Base-by-base conservation (phyloP, 352 stramenopile genomes). In the Elongisporangium undulatum region DNA sequence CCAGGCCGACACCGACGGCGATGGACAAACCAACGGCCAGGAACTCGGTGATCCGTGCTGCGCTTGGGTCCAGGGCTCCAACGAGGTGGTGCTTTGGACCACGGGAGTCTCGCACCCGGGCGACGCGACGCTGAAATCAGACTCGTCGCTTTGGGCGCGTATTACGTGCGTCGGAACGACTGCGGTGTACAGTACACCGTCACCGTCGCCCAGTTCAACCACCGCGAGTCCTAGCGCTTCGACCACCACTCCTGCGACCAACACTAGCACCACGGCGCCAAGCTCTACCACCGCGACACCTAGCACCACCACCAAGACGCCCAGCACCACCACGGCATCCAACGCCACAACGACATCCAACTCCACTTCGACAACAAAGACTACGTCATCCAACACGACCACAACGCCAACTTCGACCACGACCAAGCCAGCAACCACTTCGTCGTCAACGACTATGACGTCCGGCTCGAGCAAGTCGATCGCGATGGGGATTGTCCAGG, bases 11-110 rank as follows among this genome's bases (percentile, higher is more conserved):
- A 70, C 66, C 5, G 66, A 73, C 51, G 51, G 66, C 13, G 66
- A 73, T 34, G 66, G 66, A 15, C 66, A 69, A 56, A 73, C 62
- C 29, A 69, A 73, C 17, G 66, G 66, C 15, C 53, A 72, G 20
- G 66, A 72, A 21, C 54, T 72, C 13, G 66, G 66, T 20, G 66
- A 72, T 50, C 66, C 66, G 15, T 69, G 63, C 51, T 69, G 63
- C 24, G 63, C 62, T 51, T 69, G 60, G 19, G 61, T 68, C 24
- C 59, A 55, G 20, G 51, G 57, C 24, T 67, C 58, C 48, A 63
- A 57, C 16, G 5, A 24, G n/a, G 21, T 22, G 12, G 55, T 61
- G 3, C 52, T 41, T n/a, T 74, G 63, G 67, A 63, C 53, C 3
- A 56, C 17, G 3, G 63, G 67, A 13, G 59, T 74, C 6, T 74